phyloP scores from a whole-genome alignment of 495 filamentous ascomycete genomes.

The Penicillium bovifimosum region DNA sequence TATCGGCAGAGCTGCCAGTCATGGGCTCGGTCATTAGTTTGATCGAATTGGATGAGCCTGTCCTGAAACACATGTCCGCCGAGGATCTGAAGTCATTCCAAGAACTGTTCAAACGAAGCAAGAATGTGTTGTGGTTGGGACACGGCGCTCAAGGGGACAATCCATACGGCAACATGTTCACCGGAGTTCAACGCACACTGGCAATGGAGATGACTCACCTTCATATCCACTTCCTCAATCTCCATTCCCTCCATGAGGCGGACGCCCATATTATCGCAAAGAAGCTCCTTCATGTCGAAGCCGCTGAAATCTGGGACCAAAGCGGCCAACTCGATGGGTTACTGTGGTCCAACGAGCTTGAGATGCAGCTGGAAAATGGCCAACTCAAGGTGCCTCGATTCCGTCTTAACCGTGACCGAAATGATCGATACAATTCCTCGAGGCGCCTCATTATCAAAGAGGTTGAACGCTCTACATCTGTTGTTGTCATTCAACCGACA shows the following conservation, averaged over 20 bases:
- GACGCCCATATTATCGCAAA: slow-evolving; percentile 10
- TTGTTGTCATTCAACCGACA: slow-evolving; percentile 3
- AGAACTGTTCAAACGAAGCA: slow-evolving; percentile 29
- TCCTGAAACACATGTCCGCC: slow-evolving; percentile 36
- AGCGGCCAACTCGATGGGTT: slow-evolving; percentile 6
- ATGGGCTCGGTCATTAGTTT: slow-evolving; percentile 39
- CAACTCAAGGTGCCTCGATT: slow-evolving; percentile 29
- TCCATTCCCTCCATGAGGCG: slow-evolving; percentile 11
- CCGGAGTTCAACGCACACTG: slow-evolving; percentile 34
- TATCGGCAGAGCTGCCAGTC: slow-evolving; percentile 4
- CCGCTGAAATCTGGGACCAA: slow-evolving; percentile 18
- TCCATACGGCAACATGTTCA: slow-evolving; percentile 34
- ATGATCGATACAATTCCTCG: slow-evolving; percentile 37
- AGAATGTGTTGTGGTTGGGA: slow-evolving; percentile 38
- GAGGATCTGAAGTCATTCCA: slow-evolving; percentile 13
- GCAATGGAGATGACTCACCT: slow-evolving; percentile 22
- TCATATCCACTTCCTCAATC: slow-evolving; percentile 25
- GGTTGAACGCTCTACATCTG: background rate
- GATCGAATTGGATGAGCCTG: slow-evolving; percentile 38
- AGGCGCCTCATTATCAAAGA: slow-evolving; percentile 23
- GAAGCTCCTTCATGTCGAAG: slow-evolving; percentile 22
- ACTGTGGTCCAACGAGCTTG: slow-evolving; percentile 20
- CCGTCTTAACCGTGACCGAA: slow-evolving; percentile 13
- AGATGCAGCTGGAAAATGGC: slow-evolving; percentile 22
- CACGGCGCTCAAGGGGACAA: slow-evolving; percentile 27